phyloP scores from a whole-genome alignment of 2,329 filamentous ascomycete species.

The Aotearoamyces nothofagi region DNA sequence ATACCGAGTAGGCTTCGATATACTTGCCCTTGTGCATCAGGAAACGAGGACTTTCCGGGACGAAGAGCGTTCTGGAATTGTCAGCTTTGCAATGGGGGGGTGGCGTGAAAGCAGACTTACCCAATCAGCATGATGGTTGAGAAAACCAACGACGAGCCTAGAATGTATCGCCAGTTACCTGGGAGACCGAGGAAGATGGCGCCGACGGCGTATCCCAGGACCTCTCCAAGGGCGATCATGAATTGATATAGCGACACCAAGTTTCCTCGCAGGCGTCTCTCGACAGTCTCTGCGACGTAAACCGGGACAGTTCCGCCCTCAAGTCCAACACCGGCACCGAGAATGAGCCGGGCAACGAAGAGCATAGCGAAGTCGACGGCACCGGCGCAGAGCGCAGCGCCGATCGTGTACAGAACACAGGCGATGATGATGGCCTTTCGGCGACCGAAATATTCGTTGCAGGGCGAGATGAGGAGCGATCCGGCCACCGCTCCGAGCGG shows the following conservation, averaged over 20 bases:
- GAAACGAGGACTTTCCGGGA: conserved; percentile 54
- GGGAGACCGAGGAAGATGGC: conserved; percentile 57
- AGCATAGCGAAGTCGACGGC: conserved; percentile 59
- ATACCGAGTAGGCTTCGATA: conserved; percentile 49
- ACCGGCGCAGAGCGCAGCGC: conserved; percentile 52
- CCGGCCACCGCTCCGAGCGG: conserved; percentile 57
- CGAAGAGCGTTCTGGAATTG: conserved; percentile 49
- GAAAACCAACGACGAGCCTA: conserved; percentile 57
- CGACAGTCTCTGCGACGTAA: conserved; percentile 60
- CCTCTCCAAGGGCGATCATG: conserved; percentile 61
- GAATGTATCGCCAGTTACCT: conserved; percentile 61
- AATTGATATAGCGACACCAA: conserved; percentile 62
- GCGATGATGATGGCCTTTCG: conserved; percentile 56
- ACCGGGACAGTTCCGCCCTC: conserved; percentile 63
- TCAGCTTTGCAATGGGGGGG: no score
- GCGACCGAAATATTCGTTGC: conserved; percentile 52
- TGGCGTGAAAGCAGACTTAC: background rate
- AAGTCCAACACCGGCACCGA: conserved; percentile 56
- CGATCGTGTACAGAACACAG: conserved; percentile 54
- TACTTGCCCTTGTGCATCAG: conserved; percentile 51
- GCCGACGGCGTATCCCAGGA: conserved; percentile 56
- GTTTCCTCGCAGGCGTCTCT: conserved; percentile 51
- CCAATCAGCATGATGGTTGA: conserved; percentile 40
- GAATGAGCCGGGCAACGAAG: conserved; percentile 48
- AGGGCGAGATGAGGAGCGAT: conserved; percentile 48